Evolutionary conservation across 345 rosid genomes (phyloP).

Genomic region (Xanthoceras sorbifolium): DNA sequence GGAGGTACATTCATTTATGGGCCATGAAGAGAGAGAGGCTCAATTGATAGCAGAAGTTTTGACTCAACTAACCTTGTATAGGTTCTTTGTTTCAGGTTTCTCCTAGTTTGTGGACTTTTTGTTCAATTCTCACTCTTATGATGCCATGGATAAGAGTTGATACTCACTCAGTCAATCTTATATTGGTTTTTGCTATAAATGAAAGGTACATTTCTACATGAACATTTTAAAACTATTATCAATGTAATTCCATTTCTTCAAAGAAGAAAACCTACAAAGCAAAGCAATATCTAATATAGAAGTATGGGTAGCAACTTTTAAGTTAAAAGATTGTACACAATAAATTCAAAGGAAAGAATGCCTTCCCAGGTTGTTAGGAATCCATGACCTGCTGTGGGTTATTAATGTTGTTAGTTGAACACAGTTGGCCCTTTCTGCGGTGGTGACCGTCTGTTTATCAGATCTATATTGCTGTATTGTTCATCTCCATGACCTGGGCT

Average conservation of each 20-base stretch:
- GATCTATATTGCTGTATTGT: slow-evolving; percentile 14
- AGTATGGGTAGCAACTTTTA: background rate
- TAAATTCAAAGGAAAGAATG: background rate
- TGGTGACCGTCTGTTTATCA: slow-evolving; percentile 22
- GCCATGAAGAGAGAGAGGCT: no score
- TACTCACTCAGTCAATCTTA: background rate
- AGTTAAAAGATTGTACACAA: background rate
- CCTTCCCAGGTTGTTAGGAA: background rate
- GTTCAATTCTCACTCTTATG: background rate
- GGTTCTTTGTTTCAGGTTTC: background rate
- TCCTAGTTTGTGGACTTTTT: background rate
- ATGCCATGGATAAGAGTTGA: background rate
- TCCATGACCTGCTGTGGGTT: background rate
- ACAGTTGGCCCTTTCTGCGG: slow-evolving; percentile 14
- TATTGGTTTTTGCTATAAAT: slow-evolving; percentile 1
- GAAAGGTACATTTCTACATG: background rate
- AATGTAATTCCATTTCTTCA: background rate
- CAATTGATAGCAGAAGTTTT: no score
- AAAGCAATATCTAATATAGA: background rate
- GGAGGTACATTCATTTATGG: no score
- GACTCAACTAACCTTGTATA: background rate
- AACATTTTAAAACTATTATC: background rate
- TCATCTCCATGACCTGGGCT: slow-evolving; percentile 43
- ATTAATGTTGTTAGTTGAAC: slow-evolving; percentile 17
- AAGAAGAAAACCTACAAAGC: slow-evolving; percentile 2